Evolutionary conservation across 768 basidiomycete species (phyloP), one percentile per base, ranked within the genome.

Genomic region (Leccinum fibrillosum): DNA sequence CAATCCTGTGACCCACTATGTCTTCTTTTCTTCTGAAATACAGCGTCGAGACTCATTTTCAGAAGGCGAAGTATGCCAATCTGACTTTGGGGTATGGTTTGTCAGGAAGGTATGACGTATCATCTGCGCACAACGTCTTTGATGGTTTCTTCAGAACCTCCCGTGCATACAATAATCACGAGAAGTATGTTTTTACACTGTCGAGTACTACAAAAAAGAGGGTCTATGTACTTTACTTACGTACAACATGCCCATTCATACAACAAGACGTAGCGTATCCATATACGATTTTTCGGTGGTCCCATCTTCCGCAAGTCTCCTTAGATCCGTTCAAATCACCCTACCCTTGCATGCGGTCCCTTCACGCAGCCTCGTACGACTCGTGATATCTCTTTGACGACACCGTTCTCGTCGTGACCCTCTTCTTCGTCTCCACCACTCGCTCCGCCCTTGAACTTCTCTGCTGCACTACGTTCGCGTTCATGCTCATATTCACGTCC

Each of bases 371-470:
- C 8, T 61, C 54, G 8, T 48, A 54, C 30, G 45, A 19, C 1
- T 84, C 88, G 65, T 23, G 23, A 23, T 82, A 81, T 67, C 88
- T 78, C 78, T 86, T 90, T 68, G 89, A 72, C 48, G 80, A 77
- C 25, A 71, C 66, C 13, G 83, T 84, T 61, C 80, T 71, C 52
- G 76, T 79, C 13, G 77, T 73, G 15, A 75, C 61, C 58, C 67
- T 73, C 62, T 82, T 73, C 32, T 79, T 82, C 52, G 78, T 75
- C 32, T 88, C 84, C 62, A 88, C 86, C 58, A 86, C 86, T 62
- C 78, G 72, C 65, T 89, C 87, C 19, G 85, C 81, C 32, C 57
- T 44, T 28, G 28, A 28, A 28, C 28, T 28, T 35, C 55, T 47
- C 15, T 54, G 52, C 15, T 49, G 55, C 17, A 32, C 28, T 44